Conservation (phyloP, 2,329 filamentous ascomycete species). For the Hypoxylon sp. region DNA sequence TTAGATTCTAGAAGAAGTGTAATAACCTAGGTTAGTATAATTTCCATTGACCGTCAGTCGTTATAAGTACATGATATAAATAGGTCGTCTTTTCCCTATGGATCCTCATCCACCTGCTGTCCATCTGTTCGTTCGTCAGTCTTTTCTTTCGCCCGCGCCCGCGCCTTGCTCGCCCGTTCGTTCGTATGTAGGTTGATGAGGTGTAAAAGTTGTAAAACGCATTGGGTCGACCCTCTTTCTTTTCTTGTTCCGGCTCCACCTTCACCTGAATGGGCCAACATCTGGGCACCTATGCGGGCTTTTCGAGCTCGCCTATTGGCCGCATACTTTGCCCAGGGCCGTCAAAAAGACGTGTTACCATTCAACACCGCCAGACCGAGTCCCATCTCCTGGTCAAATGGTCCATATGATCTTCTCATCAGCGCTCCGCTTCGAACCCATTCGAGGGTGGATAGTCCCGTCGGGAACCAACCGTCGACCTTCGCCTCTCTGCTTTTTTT, state of each 20-base stretch:
- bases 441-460: slow-evolving; percentile 1
- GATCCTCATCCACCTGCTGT: not conserved
- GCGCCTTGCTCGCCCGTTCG: slow-evolving; percentile 2
- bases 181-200: slow-evolving; percentile 1
- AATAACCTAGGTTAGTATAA: not conserved
- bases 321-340: not conserved
- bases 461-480: not conserved
- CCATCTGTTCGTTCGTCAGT: not conserved
- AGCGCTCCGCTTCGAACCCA: not conserved
- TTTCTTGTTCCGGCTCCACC: not conserved
- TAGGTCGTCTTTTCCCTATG: not conserved
- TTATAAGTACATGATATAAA: not conserved
- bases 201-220: not conserved
- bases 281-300: slow-evolving; percentile 5
- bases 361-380: not conserved
- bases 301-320: not conserved
- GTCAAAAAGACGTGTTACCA: slow-evolving; percentile 10
- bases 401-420: not conserved
- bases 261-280: not conserved
- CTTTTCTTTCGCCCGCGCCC: not conserved
- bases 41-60: not conserved
- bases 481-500: not conserved
- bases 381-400: not conserved
- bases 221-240: not conserved
- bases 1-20: not conserved